Evolutionary conservation across 106 monocot genomes (phyloP).

Genomic region (Posidonia australis): DNA sequence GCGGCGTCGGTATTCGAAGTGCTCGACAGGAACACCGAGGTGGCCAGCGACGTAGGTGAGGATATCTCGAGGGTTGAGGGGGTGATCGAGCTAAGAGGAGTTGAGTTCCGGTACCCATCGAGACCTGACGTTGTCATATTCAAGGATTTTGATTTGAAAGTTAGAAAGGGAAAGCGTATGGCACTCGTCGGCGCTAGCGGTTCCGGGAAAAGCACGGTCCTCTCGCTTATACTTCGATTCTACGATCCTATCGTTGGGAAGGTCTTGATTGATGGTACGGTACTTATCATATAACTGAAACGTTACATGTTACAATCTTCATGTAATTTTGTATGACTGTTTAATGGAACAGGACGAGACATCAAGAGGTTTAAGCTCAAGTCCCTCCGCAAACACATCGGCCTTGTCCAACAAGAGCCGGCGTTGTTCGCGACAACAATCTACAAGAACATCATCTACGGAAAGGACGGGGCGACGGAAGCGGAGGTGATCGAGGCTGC

Average conservation of each 20-base stretch:
- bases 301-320: neutral
- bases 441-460: constrained; percentile 80
- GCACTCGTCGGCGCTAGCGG: constrained; percentile 85
- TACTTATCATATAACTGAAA: neutral
- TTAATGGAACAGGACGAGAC: constrained; percentile 57
- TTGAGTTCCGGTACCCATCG: constrained; percentile 22
- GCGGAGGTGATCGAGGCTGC: constrained; percentile 78
- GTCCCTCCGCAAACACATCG: constrained; percentile 64
- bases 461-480: constrained; percentile 68
- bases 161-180: constrained; percentile 19
- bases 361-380: constrained; percentile 67
- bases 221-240: constrained; percentile 78
- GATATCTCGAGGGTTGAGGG: constrained; percentile 12
- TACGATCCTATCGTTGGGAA: constrained; percentile 76
- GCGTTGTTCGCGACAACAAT: constrained; percentile 80
- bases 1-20: constrained; percentile 82
- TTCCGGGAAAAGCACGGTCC: constrained; percentile 88
- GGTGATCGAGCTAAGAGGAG: constrained; percentile 13
- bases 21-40: constrained; percentile 63
- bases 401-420: constrained; percentile 91
- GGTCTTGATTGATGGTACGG: constrained; percentile 77
- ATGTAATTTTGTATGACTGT: neutral
- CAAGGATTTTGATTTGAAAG: constrained; percentile 20
- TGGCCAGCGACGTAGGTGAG: constrained; percentile 62
- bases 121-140: constrained; percentile 21